Conservation (phyloP, 345 rosid genomes). For the Erysimum cheiranthoides region DNA sequence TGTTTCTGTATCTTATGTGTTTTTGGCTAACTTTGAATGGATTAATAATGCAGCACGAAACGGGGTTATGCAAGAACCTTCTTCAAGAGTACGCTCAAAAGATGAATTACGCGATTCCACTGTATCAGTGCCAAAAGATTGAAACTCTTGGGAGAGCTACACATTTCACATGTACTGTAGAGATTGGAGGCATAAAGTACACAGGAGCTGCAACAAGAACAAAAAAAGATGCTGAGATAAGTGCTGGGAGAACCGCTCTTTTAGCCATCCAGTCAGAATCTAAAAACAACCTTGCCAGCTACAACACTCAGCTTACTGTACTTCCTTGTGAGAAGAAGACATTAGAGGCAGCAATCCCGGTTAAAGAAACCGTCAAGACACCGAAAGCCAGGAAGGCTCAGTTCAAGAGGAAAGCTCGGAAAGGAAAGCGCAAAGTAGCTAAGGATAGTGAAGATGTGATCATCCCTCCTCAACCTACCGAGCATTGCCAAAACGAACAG, state of each 20-base stretch:
- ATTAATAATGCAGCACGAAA: conserved; percentile 66
- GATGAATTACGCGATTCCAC: conserved; percentile 87
- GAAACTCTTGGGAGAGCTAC: conserved; percentile 52
- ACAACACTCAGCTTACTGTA: conserved; percentile 64
- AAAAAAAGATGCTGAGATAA: conserved; percentile 88
- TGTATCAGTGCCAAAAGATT: conserved; percentile 60
- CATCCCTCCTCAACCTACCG: conserved; percentile 20
- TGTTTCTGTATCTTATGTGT: neutral
- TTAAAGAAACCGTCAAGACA: conserved; percentile 49
- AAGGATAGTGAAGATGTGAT: conserved; percentile 23
- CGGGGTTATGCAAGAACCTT: conserved; percentile 86
- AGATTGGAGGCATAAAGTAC: conserved; percentile 83
- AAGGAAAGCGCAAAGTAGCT: conserved; percentile 39
- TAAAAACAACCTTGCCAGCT: conserved; percentile 40
- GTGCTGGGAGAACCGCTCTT: conserved; percentile 92
- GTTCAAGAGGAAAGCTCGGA: conserved; percentile 58
- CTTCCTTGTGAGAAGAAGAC: conserved; percentile 75
- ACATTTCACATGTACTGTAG: conserved; percentile 66
- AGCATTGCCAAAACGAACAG: conserved; percentile 39
- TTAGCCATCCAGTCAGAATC: conserved; percentile 64
- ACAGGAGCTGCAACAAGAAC: conserved; percentile 77
- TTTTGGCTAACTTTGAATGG: conserved; percentile 31
- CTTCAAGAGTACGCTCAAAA: conserved; percentile 96
- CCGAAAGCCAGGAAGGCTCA: conserved; percentile 68
- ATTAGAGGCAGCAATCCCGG: conserved; percentile 43